Base-by-base conservation (phyloP, 2,329 filamentous ascomycete genomes). In the Hyphodiscus sp. region DNA sequence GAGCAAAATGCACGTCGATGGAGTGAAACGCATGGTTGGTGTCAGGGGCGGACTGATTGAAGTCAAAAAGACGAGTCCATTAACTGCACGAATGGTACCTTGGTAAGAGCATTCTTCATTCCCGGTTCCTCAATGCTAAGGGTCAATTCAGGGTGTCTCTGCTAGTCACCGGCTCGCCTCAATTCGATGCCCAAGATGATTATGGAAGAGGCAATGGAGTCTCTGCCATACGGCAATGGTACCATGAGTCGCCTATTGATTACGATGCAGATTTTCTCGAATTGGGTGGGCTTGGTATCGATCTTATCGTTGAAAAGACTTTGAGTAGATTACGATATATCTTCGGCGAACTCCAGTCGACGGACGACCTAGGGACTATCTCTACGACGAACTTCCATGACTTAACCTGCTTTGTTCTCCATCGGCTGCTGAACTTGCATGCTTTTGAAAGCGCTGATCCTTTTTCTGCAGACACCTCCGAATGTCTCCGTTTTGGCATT, bases 131-230 rank as follows among this genome's bases (percentile, higher is more conserved):
- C 19, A 23, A 53, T 20, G 58, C 49, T 57, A 50, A 43, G 20
- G 45, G 7, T 38, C 1, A 10, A 6, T 19, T n/a, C 45, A 82
- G 80, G 80, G 77, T 82, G n/a, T 78, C 78, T 0, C 71, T 82
- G 71, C 68, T 83, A 3, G 71, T 82, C 6, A 78, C 69, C 54
- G 75, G 76, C 8, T 49, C 60, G 20, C 79, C 79, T 18, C 79
- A 82, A 54, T 83, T 82, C 53, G 54, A 69, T 2, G 74, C 71
- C 0, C 77, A 81, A 51, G 72, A 80, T 57, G 75, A 81, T 29
- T 45, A 61, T 7, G 76, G 76, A 1, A 59, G 65, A 38, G 78
- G 77, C 11, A 66, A 73, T 54, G 80, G 78, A 1, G 75, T 82
- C 33, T 65, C 70, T 4, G 71, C 77, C 0, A 77, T 74, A 19